phyloP scores from a whole-genome alignment of 345 rosid species.

The Jatropha curcas region DNA sequence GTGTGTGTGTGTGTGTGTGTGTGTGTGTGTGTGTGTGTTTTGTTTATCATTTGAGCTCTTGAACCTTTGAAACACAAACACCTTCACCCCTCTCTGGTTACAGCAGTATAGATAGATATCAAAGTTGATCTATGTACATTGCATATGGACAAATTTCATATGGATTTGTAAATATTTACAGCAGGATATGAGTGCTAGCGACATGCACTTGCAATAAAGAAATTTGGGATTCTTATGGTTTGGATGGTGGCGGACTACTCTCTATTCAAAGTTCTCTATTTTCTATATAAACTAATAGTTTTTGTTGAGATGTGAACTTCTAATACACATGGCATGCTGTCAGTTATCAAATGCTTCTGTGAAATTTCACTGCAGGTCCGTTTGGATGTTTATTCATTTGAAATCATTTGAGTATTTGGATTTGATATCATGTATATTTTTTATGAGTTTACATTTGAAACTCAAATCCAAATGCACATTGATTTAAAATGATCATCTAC shows the following conservation, averaged over 20 bases:
- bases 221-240: no score
- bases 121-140: no score
- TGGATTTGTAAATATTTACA: not conserved
- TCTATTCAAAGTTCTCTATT: not conserved
- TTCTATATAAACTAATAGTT: not conserved
- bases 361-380: not conserved
- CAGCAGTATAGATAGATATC: not conserved
- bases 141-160: no score
- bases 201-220: no score
- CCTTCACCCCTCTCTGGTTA: not conserved
- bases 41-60: not conserved
- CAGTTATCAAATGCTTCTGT: not conserved
- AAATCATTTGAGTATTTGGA: no score
- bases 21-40: no score
- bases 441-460: no score
- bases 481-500: no score
- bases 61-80: not conserved
- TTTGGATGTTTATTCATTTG: no score
- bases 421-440: no score
- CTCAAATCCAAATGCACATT: no score
- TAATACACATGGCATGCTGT: not conserved
- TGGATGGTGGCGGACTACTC: not conserved
- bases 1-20: no score
- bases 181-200: not conserved
- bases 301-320: not conserved